A percentile compares a stretch with the other conserved stretches of the same genome.
Evolutionary conservation across 2,329 filamentous ascomycete species (phyloP).

Genomic region (Berkeleyomyces basicola): DNA sequence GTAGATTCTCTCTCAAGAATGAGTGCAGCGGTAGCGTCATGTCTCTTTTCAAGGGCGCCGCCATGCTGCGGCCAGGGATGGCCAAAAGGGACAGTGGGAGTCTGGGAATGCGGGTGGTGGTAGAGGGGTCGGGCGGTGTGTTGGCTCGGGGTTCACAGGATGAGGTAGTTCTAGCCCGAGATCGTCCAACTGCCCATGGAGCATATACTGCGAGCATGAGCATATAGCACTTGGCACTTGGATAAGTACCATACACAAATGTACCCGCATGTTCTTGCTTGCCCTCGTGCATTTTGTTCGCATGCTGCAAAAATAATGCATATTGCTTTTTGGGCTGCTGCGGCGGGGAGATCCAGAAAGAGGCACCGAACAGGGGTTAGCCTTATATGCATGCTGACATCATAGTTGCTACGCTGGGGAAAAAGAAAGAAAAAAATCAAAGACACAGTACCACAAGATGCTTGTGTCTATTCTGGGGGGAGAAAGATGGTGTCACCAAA

Average conservation of each 20-base stretch:
- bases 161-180: too few species aligned
- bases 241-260: background rate
- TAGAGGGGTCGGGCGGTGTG: too few species aligned
- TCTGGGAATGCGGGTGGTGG: background rate
- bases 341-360: background rate
- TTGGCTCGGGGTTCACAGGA: too few species aligned
- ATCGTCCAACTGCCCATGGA: too few species aligned
- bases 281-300: background rate
- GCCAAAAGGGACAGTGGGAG: background rate
- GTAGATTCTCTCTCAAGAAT: background rate
- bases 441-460: background rate
- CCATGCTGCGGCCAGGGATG: background rate
- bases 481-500: background rate
- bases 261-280: background rate
- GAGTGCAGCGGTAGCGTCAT: background rate
- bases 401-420: background rate
- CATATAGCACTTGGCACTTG: too few species aligned
- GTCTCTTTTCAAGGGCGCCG: background rate
- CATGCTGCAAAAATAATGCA: background rate
- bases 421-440: background rate
- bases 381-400: background rate
- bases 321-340: background rate
- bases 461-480: too few species aligned
- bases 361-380: background rate
- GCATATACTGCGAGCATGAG: too few species aligned